A percentile compares a stretch with the other conserved stretches of the same genome.
Evolutionary conservation across 1,284 basidiomycete species (phyloP).

Genomic region (Xanthoconium separans): DNA sequence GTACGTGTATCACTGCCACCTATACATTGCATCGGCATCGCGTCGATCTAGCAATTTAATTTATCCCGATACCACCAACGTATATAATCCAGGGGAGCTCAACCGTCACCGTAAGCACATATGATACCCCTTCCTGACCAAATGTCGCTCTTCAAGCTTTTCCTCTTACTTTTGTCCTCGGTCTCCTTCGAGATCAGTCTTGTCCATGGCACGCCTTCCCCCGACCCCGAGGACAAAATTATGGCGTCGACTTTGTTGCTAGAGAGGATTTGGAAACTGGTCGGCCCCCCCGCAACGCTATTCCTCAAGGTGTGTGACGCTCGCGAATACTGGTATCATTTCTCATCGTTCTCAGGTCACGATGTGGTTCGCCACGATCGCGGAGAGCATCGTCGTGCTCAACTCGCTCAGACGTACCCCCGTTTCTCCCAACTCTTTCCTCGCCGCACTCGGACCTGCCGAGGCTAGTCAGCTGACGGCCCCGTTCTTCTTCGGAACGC

Average conservation of each 20-base stretch:
- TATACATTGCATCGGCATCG: no score
- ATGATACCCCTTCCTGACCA: not conserved
- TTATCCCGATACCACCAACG: not conserved
- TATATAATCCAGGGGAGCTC: not conserved
- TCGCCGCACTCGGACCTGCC: conserved; percentile 7
- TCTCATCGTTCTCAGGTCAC: not conserved
- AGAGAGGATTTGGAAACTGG: conserved; percentile 5
- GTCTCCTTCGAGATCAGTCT: conserved; percentile 9
- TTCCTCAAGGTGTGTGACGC: conserved; percentile 4
- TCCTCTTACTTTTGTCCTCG: conserved; percentile 2
- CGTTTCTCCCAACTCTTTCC: not conserved
- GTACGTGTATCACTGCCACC: no score
- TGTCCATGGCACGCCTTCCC: not conserved
- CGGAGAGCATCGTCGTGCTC: conserved; percentile 9
- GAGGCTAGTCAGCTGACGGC: conserved; percentile 10
- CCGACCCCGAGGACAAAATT: conserved; percentile 1
- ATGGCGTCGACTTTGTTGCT: not conserved
- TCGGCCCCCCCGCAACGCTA: not conserved
- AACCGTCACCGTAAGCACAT: no score
- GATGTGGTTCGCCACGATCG: conserved; percentile 5
- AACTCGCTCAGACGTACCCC: not conserved
- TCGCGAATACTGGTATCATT: no score
- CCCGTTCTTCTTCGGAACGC: not conserved
- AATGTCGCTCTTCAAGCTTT: conserved; percentile 3
- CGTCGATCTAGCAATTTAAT: no score